Base-by-base conservation (phyloP, 306 rosid species). In the Lupinus albus region DNA sequence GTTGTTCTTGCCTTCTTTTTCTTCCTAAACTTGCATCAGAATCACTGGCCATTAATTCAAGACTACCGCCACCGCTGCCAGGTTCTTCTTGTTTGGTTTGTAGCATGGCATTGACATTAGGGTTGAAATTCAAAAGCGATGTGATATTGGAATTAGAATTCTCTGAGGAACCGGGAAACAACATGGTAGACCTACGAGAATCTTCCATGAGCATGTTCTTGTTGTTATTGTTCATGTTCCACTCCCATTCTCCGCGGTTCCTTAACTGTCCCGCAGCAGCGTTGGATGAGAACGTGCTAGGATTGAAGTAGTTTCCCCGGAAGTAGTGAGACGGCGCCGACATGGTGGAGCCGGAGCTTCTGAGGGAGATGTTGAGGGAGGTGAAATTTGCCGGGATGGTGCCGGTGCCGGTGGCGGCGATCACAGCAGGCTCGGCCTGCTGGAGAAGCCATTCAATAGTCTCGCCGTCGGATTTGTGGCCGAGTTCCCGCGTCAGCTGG, bases 361-460 rank as follows among this genome's bases (percentile, higher is more conserved):
- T 85, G n/a, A 92, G 86, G 1, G 98, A 92, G 81, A 92, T 89
- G 75, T 92, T 92, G 2, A 92, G 96, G 0, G 96, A 89, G 0
- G 96, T 92, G 57, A 89, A 92, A 70, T 92, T 92, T 1, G 98
- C 96, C 0, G 98, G 98, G 46, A 92, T 92, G 0, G 98, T 92
- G 3, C 98, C 98, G 0, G 96, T 86, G 0, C 98, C 98, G 0
- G 98, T 92, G 61, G 98, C 95, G 1, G 98, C 98, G 70, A 92
- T 86, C 46, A 92, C 98, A 0, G 96, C 17, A 0, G 98, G 96
- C 77, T 92, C 98, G 0, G 98, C 96, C 33, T 92, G 98, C 53
- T 92, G 98, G 14, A 92, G 89, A 0, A 92, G 87, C 98, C 98
- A 92, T 88, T 92, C 93, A 5, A 92, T 84, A 30, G 98, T 92